Evolutionary conservation across 2,329 filamentous ascomycete genomes (phyloP), one percentile per base, ranked within the genome.

Genomic region (Shiraia bambusicola): DNA sequence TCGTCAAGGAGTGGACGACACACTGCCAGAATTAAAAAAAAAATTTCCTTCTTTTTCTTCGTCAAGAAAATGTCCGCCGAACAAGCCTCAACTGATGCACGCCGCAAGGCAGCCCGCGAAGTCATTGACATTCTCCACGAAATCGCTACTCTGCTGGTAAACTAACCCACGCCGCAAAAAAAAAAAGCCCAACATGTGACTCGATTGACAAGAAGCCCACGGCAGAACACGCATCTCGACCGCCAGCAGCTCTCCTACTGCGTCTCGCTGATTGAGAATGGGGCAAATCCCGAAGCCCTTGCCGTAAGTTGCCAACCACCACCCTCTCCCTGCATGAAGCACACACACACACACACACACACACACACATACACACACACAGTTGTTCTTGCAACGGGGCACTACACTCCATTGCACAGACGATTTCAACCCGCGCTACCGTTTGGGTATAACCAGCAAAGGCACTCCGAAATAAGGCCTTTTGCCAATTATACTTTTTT

Each of bases 241-340:
- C 84, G 92, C 24, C 86, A 90, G 39, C 90, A 91, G 14, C 77
- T 98, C 13, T 95, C 91, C 3, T 88, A 96, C 50, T 98, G 93
- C 70, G 92, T 97, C 46, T 95, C 90, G 39, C 80, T 98, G 69
- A 94, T 98, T 57, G 93, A 98, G 71, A 95, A 95, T 63, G 93
- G 93, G 11, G 89, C 97, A 22, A 95, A 95, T 64, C 93, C 93
- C 0, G 92, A 97, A 67, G 93, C 92, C 1, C 76, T 98, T 24
- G 91, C 92, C 16, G 93, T 97, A 78, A 63, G 88, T 74, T 49
- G 14, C 28, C 24, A 26, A 33, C n/a, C 13, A 16, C 22, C 13
- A 34, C n/a, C 15, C 10, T 27, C n/a, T 30, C 19, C 19, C 19
- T 22, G 19, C 19, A 22, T 22, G 19, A 22, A 8, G 19, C 19